phyloP scores from a whole-genome alignment of 2,329 filamentous ascomycete genomes.

The Neonectria sp. region DNA sequence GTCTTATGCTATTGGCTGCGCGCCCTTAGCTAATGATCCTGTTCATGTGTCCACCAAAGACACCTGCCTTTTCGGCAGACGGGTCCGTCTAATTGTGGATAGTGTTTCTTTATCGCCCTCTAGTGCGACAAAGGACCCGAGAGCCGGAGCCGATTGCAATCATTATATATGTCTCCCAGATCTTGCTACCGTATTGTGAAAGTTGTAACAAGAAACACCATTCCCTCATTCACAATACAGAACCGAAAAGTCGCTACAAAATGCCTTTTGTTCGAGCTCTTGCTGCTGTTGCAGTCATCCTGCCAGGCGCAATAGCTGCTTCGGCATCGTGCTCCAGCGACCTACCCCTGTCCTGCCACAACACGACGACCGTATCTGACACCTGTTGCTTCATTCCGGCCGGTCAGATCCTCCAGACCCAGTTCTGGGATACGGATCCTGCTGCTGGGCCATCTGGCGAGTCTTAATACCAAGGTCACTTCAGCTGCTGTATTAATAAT shows the following conservation, averaged over 20 bases:
- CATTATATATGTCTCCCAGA: neutral
- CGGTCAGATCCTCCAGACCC: conserved; percentile 80
- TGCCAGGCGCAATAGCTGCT: conserved; percentile 26
- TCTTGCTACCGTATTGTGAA: neutral
- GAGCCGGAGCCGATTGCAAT: neutral
- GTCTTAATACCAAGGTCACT: fast-evolving
- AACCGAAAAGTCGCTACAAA: neutral
- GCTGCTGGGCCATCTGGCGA: conserved; percentile 69
- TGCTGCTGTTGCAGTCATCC: conserved; percentile 29
- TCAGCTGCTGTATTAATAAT: conserved; percentile 6
- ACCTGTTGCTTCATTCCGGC: conserved; percentile 83
- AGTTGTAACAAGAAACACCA: neutral
- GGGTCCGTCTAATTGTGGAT: neutral
- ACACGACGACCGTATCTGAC: conserved; percentile 71
- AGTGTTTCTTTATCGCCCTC: neutral
- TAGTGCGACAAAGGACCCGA: neutral
- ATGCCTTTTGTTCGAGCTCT: conserved; percentile 32
- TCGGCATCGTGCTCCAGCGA: conserved; percentile 38
- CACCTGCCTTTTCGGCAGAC: neutral
- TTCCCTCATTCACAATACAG: neutral
- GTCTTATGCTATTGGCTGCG: conserved; percentile 33
- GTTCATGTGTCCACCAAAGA: conserved; percentile 23
- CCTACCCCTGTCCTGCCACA: conserved; percentile 65
- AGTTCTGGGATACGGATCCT: conserved; percentile 83
- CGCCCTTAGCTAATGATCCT: conserved; percentile 36